Percentiles rank a stretch among this genome's conserved stretches.
Conservation (phyloP, 2,329 filamentous ascomycete genomes). For the Neonectria punicea region DNA sequence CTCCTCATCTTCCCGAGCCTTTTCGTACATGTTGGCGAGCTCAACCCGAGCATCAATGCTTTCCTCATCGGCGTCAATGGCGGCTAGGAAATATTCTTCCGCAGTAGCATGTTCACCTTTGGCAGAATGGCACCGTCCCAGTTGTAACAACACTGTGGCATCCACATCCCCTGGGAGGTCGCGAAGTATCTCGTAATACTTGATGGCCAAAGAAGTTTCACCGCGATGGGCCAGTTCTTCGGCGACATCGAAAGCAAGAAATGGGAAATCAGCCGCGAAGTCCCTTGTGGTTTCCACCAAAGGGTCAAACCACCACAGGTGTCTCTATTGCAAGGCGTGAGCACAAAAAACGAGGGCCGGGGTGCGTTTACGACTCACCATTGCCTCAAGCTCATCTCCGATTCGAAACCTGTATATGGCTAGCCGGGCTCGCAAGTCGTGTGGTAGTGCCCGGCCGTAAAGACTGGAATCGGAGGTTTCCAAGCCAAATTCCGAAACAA, state of each 20-base stretch:
- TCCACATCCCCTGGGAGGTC: conserved; percentile 61
- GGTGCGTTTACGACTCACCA: conserved; percentile 62
- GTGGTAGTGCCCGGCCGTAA: conserved; percentile 80
- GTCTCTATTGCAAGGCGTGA: conserved; percentile 56
- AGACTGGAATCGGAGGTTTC: conserved; percentile 62
- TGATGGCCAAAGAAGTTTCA: conserved; percentile 55
- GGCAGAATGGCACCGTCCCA: conserved; percentile 76
- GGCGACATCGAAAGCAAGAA: conserved; percentile 79
- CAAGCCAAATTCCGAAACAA: conserved; percentile 69
- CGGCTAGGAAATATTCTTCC: conserved; percentile 79
- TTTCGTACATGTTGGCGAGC: conserved; percentile 87
- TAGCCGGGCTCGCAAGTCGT: conserved; percentile 86
- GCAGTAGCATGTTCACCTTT: conserved; percentile 73
- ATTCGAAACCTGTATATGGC: conserved; percentile 84
- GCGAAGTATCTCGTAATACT: conserved; percentile 67
- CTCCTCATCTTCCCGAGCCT: conserved; percentile 75
- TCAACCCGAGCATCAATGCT: conserved; percentile 82
- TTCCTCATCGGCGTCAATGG: conserved; percentile 76
- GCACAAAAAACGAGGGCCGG: conserved; percentile 13
- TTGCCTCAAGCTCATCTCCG: conserved; percentile 75
- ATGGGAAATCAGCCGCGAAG: conserved; percentile 73
- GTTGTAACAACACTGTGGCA: conserved; percentile 61
- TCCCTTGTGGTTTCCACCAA: conserved; percentile 58
- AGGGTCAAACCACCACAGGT: conserved; percentile 77
- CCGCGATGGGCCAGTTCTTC: conserved; percentile 53